Evolutionary conservation across 495 filamentous ascomycete species (phyloP).

Genomic region (Gamarada debralockiae): DNA sequence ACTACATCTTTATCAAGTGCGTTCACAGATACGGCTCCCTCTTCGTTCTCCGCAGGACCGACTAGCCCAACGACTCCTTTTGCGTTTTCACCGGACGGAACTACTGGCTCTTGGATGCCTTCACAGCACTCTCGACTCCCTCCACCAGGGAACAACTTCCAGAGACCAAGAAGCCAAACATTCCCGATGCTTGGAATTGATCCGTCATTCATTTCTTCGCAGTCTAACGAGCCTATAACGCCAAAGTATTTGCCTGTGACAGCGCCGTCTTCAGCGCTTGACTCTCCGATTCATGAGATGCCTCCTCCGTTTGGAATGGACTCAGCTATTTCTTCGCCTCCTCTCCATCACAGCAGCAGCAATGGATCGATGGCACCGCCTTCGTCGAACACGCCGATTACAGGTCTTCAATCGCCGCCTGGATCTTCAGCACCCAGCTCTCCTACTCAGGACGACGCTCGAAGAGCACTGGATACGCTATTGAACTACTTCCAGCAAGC

Average conservation of each 20-base stretch:
- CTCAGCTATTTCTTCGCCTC: slow-evolving; percentile 45
- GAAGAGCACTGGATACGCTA: slow-evolving; percentile 78
- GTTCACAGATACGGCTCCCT: slow-evolving; percentile 58
- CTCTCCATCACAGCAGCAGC: slow-evolving; percentile 50
- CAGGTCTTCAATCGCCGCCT: slow-evolving; percentile 34
- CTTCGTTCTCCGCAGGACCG: slow-evolving; percentile 68
- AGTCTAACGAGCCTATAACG: slow-evolving; percentile 57
- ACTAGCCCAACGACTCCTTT: slow-evolving; percentile 86
- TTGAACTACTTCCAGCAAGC: slow-evolving; percentile 81
- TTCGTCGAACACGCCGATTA: slow-evolving; percentile 37
- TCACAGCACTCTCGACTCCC: slow-evolving; percentile 61
- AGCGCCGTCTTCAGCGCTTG: slow-evolving; percentile 58
- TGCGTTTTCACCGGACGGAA: slow-evolving; percentile 70
- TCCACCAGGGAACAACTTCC: slow-evolving; percentile 50
- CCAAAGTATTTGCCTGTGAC: slow-evolving; percentile 58
- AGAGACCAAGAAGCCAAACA: slow-evolving; percentile 86
- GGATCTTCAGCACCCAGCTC: slow-evolving; percentile 49
- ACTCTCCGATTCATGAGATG: slow-evolving; percentile 65
- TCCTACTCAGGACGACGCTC: slow-evolving; percentile 87
- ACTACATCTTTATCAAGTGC: slow-evolving; percentile 50
- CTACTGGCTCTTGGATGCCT: slow-evolving; percentile 64
- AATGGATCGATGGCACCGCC: slow-evolving; percentile 45
- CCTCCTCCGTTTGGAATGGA: slow-evolving; percentile 48
- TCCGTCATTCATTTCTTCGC: slow-evolving; percentile 64
- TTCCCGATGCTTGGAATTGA: slow-evolving; percentile 72